These are phyloP conservation scores for Fonsecaea nubica DNA, from an alignment of 2,329 filamentous ascomycete species.

Conservation along the genomic window DNA sequence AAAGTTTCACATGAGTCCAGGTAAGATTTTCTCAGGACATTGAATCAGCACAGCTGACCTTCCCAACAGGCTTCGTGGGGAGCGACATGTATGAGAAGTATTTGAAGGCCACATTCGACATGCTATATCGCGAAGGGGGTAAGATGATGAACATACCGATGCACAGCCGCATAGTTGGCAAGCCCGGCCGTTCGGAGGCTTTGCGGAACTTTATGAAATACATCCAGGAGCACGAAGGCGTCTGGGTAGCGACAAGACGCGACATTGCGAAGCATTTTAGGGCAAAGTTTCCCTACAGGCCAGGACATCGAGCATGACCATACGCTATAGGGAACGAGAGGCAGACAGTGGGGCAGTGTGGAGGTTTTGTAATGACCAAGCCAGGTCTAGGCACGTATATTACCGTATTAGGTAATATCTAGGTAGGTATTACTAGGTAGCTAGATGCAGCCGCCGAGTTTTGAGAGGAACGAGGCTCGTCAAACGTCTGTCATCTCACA, in stretches of 20 bases:
- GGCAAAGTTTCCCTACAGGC: not conserved
- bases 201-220: conserved; percentile 1
- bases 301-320: conserved; percentile 1
- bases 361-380: not conserved
- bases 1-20: conserved; percentile 2
- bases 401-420: too few relatives aligned
- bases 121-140: not conserved
- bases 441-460: not conserved
- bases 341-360: not conserved
- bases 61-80: not conserved
- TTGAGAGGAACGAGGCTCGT: not conserved
- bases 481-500: not conserved
- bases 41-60: not conserved
- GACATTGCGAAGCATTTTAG: conserved; percentile 2
- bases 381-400: not conserved
- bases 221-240: not conserved
- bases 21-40: not conserved
- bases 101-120: conserved; percentile 2
- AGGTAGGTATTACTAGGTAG: not conserved
- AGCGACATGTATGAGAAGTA: conserved; percentile 3
- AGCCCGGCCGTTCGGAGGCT: not conserved
- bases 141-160: conserved; percentile 1
- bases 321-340: not conserved
- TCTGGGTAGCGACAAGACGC: conserved; percentile 2
- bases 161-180: conserved; percentile 3